phyloP scores from a whole-genome alignment of 192 early-diverging fungal genomes.

The Backusella liffmaniae region DNA sequence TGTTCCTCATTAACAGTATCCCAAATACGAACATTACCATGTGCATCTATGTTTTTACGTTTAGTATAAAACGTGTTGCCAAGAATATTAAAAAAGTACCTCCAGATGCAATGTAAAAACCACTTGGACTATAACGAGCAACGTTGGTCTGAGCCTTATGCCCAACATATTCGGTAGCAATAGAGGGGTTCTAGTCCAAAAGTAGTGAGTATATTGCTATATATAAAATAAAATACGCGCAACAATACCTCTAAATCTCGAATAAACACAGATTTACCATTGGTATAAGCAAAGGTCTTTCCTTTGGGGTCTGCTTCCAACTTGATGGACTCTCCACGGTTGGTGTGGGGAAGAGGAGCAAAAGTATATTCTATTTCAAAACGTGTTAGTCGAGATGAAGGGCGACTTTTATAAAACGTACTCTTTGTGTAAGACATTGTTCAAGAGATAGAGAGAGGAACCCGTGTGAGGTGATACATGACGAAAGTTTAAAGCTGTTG shows the following conservation, averaged over 20 bases:
- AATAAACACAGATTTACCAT: slow-evolving; percentile 84
- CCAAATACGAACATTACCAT: slow-evolving; percentile 94
- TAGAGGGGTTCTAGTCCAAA: slow-evolving; percentile 61
- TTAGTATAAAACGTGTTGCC: background rate
- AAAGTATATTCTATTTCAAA: slow-evolving; percentile 53
- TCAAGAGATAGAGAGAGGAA: background rate
- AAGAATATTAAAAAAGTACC: slow-evolving; percentile 46
- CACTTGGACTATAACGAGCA: slow-evolving; percentile 87
- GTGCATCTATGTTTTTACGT: slow-evolving; percentile 47
- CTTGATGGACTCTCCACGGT: slow-evolving; percentile 79
- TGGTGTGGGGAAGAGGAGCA: slow-evolving; percentile 75
- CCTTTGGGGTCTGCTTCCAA: slow-evolving; percentile 84
- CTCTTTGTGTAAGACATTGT: slow-evolving; percentile 15
- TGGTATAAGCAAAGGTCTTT: slow-evolving; percentile 83
- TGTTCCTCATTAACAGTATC: slow-evolving; percentile 80
- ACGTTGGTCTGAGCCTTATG: slow-evolving; percentile 79
- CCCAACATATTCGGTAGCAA: slow-evolving; percentile 81
- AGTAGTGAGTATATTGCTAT: background rate
- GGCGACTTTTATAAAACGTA: background rate
- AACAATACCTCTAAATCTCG: slow-evolving; percentile 70
- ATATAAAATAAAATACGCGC: background rate
- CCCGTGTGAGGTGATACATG: background rate
- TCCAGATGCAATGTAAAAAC: slow-evolving; percentile 95
- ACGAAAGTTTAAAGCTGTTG: background rate
- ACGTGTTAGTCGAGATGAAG: background rate